Evolutionary conservation across 2,329 filamentous ascomycete genomes (phyloP), one percentile per base, ranked within the genome.

Genomic region (Didymella lethalis): DNA sequence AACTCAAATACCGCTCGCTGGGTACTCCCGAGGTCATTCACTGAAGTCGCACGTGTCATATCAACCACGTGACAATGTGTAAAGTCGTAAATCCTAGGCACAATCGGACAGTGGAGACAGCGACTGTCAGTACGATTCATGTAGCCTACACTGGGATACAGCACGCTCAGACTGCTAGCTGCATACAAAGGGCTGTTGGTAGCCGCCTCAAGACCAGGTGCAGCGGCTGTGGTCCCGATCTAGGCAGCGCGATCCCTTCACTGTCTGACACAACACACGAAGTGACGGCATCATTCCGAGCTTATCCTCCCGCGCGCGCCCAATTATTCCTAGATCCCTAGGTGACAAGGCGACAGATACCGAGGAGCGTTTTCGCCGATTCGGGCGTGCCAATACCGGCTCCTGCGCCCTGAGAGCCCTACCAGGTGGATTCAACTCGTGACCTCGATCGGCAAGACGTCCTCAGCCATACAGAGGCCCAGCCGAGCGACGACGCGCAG

Each of bases 401-500:
- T 40, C 36, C 36, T 65, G 66, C 68, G 69, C 62, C 66, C 65
- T 67, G 60, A 62, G 66, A 64, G 64, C 65, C 64, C 57, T 71
- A 54, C 70, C 67, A 67, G 55, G 55, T 53, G 48, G 55, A 54
- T 50, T 59, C 49, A 45, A 40, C 56, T 40, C 56, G 56, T 59
- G 50, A 54, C 56, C 38, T 69, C 66, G 72, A 75, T 76, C 75
- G 74, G 74, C 72, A 74, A 59, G 63, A 72, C 69, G 66, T 74
- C 59, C 71, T 66, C 69, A 73, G 74, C 73, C 70, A 69, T 54
- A 49, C 55, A 49, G 38, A 40, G 72, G 72, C 66, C 73, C 71
- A 73, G 73, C 66, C 70, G 66, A 66, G 67, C 70, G 72, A 75
- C 72, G 71, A 75, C 74, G 74, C 75, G 75, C 74, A 73, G 71